Percentiles rank a stretch among this genome's conserved stretches.
phyloP scores from a whole-genome alignment of 805 yeast species.

The Kuraishia cidri region DNA sequence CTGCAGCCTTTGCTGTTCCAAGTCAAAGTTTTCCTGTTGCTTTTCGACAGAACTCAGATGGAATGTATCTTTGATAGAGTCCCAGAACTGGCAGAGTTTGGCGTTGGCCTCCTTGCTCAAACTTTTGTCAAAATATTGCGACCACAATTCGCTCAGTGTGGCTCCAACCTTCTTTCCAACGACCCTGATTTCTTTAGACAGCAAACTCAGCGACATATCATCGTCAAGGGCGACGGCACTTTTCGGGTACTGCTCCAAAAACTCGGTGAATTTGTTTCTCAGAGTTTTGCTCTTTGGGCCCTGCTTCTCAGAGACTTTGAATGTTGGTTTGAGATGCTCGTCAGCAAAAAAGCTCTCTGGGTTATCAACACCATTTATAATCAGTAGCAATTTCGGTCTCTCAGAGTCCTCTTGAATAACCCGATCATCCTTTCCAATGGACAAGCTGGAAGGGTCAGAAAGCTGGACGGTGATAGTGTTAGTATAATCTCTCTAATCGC shows the following conservation, averaged over 20 bases:
- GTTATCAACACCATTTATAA: conserved; percentile 31
- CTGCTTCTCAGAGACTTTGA: conserved; percentile 7
- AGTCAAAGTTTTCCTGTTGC: conserved; percentile 4
- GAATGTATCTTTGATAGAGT: conserved; percentile 14
- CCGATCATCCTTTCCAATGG: neutral
- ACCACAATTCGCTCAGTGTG: conserved; percentile 12
- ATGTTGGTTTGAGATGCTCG: conserved; percentile 10
- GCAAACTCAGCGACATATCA: conserved; percentile 9
- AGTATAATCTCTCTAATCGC: no score
- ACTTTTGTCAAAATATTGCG: conserved; percentile 11
- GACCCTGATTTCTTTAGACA: conserved; percentile 17
- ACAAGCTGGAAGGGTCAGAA: neutral
- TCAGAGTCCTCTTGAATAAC: no score
- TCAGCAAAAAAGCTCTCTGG: conserved; percentile 20
- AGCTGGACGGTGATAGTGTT: no score
- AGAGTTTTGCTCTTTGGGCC: no score
- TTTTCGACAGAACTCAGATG: conserved; percentile 5
- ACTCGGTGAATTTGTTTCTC: conserved; percentile 8
- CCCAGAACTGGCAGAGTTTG: conserved; percentile 27
- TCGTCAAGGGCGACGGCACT: conserved; percentile 9
- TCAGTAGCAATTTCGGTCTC: conserved; percentile 24
- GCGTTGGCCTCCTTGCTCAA: conserved; percentile 16
- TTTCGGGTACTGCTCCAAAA: conserved; percentile 15
- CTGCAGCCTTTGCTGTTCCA: conserved; percentile 5
- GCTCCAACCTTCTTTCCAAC: conserved; percentile 8